Evolutionary conservation across 805 yeast species (phyloP).

Genomic region (Tetrapisispora pingtungensis): DNA sequence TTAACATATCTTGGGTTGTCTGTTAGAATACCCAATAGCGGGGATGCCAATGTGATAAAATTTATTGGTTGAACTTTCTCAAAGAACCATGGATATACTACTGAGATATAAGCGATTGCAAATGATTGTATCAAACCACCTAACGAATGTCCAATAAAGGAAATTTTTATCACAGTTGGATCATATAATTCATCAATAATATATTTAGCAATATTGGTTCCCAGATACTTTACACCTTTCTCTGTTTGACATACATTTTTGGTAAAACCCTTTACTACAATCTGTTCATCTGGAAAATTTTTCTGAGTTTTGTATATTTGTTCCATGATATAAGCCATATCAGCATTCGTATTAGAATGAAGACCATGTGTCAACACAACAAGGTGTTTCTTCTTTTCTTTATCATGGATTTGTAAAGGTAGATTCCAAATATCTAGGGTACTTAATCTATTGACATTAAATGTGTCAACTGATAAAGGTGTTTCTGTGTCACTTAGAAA

Average conservation of each 20-base stretch:
- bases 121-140: conserved; percentile 75
- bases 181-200: conserved; percentile 39
- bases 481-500: no score
- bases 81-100: conserved; percentile 63
- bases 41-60: conserved; percentile 66
- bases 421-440: conserved; percentile 66
- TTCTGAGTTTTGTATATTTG: conserved; percentile 40
- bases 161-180: conserved; percentile 41
- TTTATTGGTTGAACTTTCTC: conserved; percentile 49
- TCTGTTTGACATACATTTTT: conserved; percentile 73
- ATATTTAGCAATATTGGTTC: conserved; percentile 60
- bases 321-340: conserved; percentile 65
- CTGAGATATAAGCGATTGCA: conserved; percentile 60
- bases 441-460: conserved; percentile 42
- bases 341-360: conserved; percentile 68
- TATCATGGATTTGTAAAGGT: conserved; percentile 28
- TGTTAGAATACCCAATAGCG: conserved; percentile 63
- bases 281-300: conserved; percentile 32
- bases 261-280: conserved; percentile 58
- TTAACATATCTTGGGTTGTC: conserved; percentile 72
- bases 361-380: conserved; percentile 69
- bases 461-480: conserved; percentile 24
- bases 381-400: conserved; percentile 43
- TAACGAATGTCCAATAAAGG: conserved; percentile 69
- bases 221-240: conserved; percentile 64